Evolutionary conservation across 306 rosid genomes (phyloP), one percentile per base, ranked within the genome.

Genomic region (Vigna radiata): DNA sequence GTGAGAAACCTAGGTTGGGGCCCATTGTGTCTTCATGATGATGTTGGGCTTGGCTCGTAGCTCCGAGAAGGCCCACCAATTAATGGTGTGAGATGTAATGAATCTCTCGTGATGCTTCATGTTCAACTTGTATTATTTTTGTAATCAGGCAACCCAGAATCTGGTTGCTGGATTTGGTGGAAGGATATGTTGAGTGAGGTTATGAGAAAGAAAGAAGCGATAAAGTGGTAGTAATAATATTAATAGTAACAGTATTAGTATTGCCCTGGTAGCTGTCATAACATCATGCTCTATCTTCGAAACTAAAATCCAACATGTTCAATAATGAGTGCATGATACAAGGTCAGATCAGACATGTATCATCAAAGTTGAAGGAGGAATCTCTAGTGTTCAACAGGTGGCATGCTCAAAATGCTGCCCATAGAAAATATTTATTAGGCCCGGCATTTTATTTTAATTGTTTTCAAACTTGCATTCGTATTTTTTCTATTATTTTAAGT

Each of bases 41-140:
- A 19, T 69, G 18, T 7, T 76, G 85, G 85, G 70, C 82, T 82
- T 70, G 78, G 63, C 78, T 70, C 14, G 8, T 70, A 50, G 36
- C 78, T 16, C 47, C 4, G 8, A 71, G 4, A 13, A 77, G 79
- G 79, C 82, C 79, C 75, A 64, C 76, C 49, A 71, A 27, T 71
- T 64, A 63, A 77, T 77, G 49, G 4, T 19, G 8, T 10, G 4
- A 18, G 73, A 76, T 52, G 8, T 41, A 16, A 79, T 27, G 23
- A 79, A 72, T 52, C 49, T 62, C 44, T 14, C 5, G 8, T 60
- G 48, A 70, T 39, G 59, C 59, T 31, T 64, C 61, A 41, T 50
- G 48, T 41, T 41, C 46, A 52, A 13, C 33, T 16, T 71, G 0
- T 41, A 19, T 21, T 69, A 14, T 1, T 44, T 68, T 12, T 56